phyloP scores from a whole-genome alignment of 805 yeast species.

The Millerago galiae region DNA sequence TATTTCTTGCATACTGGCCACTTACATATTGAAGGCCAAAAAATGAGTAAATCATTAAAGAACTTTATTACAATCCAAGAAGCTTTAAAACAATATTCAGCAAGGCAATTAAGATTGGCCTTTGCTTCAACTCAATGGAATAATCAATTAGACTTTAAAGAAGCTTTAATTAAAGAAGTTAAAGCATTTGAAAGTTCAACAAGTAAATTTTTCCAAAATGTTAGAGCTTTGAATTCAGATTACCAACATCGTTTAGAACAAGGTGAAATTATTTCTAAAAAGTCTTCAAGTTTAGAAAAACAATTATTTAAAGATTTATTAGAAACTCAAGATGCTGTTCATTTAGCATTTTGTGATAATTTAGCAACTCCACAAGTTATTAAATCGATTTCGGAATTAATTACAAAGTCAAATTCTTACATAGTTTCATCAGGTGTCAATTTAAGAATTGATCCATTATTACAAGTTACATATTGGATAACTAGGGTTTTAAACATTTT shows the following conservation, averaged over 20 bases:
- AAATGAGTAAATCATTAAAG: conserved; percentile 93
- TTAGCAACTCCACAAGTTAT: conserved; percentile 74
- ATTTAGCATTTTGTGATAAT: conserved; percentile 83
- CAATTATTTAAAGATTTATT: conserved; percentile 44
- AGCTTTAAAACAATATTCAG: conserved; percentile 62
- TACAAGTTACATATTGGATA: conserved; percentile 60
- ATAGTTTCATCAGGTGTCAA: conserved; percentile 47
- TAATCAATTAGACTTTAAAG: conserved; percentile 86
- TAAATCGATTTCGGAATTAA: conserved; percentile 57
- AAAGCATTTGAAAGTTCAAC: conserved; percentile 67
- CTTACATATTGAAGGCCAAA: conserved; percentile 96
- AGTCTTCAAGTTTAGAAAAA: conserved; percentile 49
- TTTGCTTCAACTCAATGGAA: conserved; percentile 94
- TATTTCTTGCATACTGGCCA: conserved; percentile 97
- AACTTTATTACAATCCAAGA: conserved; percentile 93
- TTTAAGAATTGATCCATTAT: conserved; percentile 57
- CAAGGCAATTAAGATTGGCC: conserved; percentile 84
- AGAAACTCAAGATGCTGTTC: conserved; percentile 51
- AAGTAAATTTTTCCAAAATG: conserved; percentile 77
- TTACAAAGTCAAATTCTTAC: conserved; percentile 67
- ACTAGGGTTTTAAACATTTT: conserved; percentile 63
- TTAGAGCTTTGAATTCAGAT: conserved; percentile 76
- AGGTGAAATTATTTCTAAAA: conserved; percentile 55
- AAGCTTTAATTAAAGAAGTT: conserved; percentile 69
- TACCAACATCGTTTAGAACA: conserved; percentile 42